Evolutionary conservation across 2,329 filamentous ascomycete genomes (phyloP), one percentile per base, ranked within the genome.

Genomic region (Fusarium mundagurra): DNA sequence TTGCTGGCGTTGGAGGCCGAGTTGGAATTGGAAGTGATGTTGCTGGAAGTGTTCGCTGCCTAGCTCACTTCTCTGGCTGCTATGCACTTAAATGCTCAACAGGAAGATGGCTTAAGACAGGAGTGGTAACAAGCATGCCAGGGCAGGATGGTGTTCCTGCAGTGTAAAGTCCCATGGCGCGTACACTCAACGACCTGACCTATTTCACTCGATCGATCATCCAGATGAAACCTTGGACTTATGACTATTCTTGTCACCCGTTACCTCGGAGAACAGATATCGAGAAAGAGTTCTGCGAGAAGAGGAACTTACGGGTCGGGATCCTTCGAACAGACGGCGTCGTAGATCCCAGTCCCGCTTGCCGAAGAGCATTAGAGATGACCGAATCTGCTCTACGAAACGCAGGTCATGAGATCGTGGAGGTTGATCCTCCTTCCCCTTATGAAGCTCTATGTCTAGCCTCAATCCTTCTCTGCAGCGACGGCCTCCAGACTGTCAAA

Each of bases 21-120:
- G 97, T 98, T 69, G 95, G 95, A 45, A 92, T 98, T 74, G 96
- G 95, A 16, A 95, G 93, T 54, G 95, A 98, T 82, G 95, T 98
- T 22, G 95, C 95, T 20, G 95, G 96, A 36, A 96, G 93, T 22
- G 95, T 98, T 10, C 89, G 95, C 60, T 92, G 90, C 5, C 96
- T 95, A 1, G 96, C 95, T 10, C 94, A 97, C 77, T 98, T 95
- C 85, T 93, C 93, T 5, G 95, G 95, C 14, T 94, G 96, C 80
- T 98, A 97, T 82, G 92, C 93, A 24, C 84, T 98, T 31, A 91
- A 93, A 41, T 98, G 95, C 83, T 95, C 93, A 7, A 97, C 94
- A 3, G 95, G 96, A 4, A 89, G 95, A 55, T 98, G 95, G 94
- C 94, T 94, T 3, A 97, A 97, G 82, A 88, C 90, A 47, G 94